Conservation (phyloP, 345 rosid species). For the Sonneratia caseolaris region DNA sequence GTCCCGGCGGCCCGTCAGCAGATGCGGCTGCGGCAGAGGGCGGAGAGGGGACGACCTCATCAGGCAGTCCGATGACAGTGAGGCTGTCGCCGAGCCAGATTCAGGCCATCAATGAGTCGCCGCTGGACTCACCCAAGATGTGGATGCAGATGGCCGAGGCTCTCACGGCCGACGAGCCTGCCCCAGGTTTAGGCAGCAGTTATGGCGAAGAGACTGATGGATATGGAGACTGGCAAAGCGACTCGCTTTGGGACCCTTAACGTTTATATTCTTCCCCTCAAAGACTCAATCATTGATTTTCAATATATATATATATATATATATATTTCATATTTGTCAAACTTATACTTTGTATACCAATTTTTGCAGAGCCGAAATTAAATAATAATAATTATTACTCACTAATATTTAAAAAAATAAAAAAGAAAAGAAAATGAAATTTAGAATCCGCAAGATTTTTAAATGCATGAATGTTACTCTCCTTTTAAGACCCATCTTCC, state of each 20-base stretch:
- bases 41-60: conserved; percentile 12
- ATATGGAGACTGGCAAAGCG: background rate
- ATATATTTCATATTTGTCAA: too few species aligned
- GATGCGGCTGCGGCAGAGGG: conserved; percentile 37
- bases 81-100: conserved; percentile 68
- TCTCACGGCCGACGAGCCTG: background rate
- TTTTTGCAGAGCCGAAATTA: too few species aligned
- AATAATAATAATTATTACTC: too few species aligned
- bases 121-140: conserved; percentile 69
- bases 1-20: background rate
- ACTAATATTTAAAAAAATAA: too few species aligned
- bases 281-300: too few species aligned
- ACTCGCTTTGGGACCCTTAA: conserved; percentile 10
- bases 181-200: background rate
- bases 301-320: too few species aligned
- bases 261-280: too few species aligned
- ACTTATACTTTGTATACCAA: too few species aligned
- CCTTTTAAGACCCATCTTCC: too few species aligned
- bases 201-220: background rate
- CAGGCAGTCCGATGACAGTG: conserved; percentile 34
- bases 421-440: too few species aligned
- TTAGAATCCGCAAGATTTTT: too few species aligned
- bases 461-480: too few species aligned
- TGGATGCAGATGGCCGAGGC: conserved; percentile 32
- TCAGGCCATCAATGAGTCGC: conserved; percentile 71